phyloP scores from a whole-genome alignment of 176 grass and related monocot genomes.

The Avena eriantha region DNA sequence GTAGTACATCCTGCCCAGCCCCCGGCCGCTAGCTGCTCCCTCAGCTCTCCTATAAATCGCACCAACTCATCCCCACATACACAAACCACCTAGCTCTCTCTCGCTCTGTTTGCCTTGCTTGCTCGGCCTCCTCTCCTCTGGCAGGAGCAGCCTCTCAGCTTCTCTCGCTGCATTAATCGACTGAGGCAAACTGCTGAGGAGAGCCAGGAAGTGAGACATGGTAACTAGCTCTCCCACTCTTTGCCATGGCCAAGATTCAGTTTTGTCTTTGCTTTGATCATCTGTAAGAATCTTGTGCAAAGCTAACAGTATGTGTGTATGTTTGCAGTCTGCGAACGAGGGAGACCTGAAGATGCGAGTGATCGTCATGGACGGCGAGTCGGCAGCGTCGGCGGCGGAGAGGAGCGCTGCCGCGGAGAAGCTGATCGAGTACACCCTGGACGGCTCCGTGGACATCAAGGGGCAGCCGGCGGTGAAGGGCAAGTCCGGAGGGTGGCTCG shows the following conservation, averaged over 20 bases:
- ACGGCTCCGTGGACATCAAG: slow-evolving; percentile 76
- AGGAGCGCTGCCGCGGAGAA: slow-evolving; percentile 38
- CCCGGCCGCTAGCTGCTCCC: slow-evolving; percentile 2
- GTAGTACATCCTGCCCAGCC: slow-evolving; percentile 22
- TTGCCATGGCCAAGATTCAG: background rate
- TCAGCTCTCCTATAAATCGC: slow-evolving; percentile 63
- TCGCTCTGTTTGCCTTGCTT: background rate
- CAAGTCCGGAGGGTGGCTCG: slow-evolving; percentile 75
- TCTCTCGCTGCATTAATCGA: slow-evolving; percentile 13
- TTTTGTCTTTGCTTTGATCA: background rate
- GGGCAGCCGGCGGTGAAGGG: slow-evolving; percentile 69
- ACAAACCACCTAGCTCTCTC: background rate
- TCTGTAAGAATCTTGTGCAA: background rate
- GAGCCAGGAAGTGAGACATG: slow-evolving; percentile 45
- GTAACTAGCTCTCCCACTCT: slow-evolving; percentile 44
- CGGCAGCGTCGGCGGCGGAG: background rate
- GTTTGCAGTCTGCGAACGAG: slow-evolving; percentile 46
- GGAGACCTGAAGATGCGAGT: slow-evolving; percentile 53
- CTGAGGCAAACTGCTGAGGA: background rate
- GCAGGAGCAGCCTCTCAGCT: slow-evolving; percentile 19
- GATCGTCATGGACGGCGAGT: slow-evolving; percentile 39
- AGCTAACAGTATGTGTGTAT: slow-evolving; percentile 11
- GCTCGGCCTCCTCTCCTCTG: slow-evolving; percentile 31
- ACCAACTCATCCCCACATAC: slow-evolving; percentile 36
- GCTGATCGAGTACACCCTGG: slow-evolving; percentile 64